Conservation (phyloP, 1,284 basidiomycete species). For the Ustilago esculenta region DNA sequence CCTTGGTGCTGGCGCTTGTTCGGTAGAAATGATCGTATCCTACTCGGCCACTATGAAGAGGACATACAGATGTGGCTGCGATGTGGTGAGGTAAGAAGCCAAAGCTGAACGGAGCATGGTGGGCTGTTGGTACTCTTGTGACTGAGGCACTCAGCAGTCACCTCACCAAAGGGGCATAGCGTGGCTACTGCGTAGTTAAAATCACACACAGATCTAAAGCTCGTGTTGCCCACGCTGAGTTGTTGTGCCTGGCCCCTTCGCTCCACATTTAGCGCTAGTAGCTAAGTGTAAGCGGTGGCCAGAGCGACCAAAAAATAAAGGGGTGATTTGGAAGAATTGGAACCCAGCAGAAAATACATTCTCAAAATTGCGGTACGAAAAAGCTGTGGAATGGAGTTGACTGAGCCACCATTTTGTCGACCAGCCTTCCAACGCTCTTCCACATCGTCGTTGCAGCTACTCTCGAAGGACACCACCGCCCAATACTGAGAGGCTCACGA, state of each 20-base stretch:
- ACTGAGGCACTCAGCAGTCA: not conserved
- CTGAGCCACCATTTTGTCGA: not conserved
- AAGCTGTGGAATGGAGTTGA: too few species aligned
- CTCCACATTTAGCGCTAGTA: constrained; percentile 13
- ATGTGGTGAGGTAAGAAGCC: not conserved
- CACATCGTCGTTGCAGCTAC: not conserved
- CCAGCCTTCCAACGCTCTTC: not conserved
- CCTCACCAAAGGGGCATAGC: not conserved
- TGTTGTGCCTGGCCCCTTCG: not conserved
- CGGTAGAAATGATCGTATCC: too few species aligned
- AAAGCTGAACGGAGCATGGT: constrained; percentile 3
- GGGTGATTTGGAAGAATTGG: constrained; percentile 2
- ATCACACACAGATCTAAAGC: constrained; percentile 9
- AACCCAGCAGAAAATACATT: too few species aligned
- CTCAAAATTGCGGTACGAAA: too few species aligned
- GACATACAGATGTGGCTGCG: not conserved
- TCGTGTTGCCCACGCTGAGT: constrained; percentile 13
- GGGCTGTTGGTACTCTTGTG: constrained; percentile 4
- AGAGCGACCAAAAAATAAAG: constrained; percentile 5
- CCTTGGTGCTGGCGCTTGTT: too few species aligned
- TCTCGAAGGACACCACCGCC: constrained; percentile 1
- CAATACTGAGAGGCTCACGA: not conserved
- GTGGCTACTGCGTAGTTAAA: constrained; percentile 16
- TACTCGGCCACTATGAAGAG: too few species aligned
- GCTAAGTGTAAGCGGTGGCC: too few species aligned